Conservation (phyloP, 1,284 basidiomycete genomes). For the Cutaneotrichosporon mucoides region DNA sequence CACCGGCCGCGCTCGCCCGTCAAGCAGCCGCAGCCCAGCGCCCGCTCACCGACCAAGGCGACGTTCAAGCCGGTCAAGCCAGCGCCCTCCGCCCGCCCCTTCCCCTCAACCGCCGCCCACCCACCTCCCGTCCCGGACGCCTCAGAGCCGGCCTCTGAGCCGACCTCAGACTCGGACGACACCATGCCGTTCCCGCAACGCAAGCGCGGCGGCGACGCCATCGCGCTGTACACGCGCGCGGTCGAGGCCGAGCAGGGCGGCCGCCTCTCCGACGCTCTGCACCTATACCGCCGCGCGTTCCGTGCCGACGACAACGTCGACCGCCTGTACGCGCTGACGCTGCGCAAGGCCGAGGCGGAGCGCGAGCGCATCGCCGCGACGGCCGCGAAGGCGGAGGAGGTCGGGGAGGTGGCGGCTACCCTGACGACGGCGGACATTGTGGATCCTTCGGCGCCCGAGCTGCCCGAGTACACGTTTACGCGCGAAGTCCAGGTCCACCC, state of each 20-base stretch:
- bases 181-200: constrained; percentile 17
- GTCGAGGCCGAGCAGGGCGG: constrained; percentile 68
- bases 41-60: no score
- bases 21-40: no score
- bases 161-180: not conserved
- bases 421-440: constrained; percentile 36
- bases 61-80: no score
- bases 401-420: constrained; percentile 8
- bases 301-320: constrained; percentile 56
- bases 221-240: constrained; percentile 65
- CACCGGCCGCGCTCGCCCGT: not conserved
- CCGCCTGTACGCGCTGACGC: constrained; percentile 22
- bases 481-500: constrained; percentile 42
- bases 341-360: constrained; percentile 5
- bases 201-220: constrained; percentile 49
- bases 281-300: constrained; percentile 72
- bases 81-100: not conserved
- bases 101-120: not conserved
- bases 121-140: no score
- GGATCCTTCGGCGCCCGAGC: constrained; percentile 29
- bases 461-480: constrained; percentile 41
- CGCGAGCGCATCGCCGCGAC: not conserved
- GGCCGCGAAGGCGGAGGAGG: not conserved
- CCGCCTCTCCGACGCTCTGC: constrained; percentile 67
- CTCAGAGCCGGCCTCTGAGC: no score